Conservation (phyloP, 2,329 filamentous ascomycete genomes). For the Laburnicola sp. region DNA sequence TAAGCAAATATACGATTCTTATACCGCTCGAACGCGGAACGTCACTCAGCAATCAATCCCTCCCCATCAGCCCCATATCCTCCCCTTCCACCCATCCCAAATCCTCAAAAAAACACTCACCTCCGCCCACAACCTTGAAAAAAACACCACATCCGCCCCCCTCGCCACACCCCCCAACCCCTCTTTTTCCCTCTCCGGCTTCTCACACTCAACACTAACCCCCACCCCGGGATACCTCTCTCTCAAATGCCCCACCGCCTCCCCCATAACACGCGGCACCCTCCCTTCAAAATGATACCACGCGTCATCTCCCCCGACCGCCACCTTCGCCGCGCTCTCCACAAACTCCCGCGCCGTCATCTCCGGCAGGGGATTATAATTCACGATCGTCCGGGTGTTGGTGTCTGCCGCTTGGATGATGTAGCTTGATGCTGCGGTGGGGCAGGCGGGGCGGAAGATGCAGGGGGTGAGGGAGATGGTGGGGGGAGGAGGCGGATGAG, state of each 20-base stretch:
- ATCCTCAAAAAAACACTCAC: conserved; percentile 41
- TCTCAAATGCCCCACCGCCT: conserved; percentile 63
- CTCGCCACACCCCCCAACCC: conserved; percentile 56
- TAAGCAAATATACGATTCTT: too few relatives aligned
- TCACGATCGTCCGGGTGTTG: conserved; percentile 70
- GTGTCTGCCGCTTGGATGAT: conserved; percentile 64
- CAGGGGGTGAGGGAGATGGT: conserved; percentile 58
- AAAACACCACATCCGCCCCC: conserved; percentile 72
- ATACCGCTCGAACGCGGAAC: too few relatives aligned
- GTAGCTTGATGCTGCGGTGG: conserved; percentile 68
- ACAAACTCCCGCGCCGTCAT: conserved; percentile 67
- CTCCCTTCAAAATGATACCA: conserved; percentile 81
- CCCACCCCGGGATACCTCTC: conserved; percentile 47
- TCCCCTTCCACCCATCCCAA: too few relatives aligned
- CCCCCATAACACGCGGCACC: conserved; percentile 62
- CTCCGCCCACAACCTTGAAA: conserved; percentile 66
- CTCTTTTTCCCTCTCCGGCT: conserved; percentile 64
- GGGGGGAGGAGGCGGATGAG: conserved; percentile 61
- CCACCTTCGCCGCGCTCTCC: conserved; percentile 34
- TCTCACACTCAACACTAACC: conserved; percentile 74
- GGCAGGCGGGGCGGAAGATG: conserved; percentile 60
- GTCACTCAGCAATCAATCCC: background rate
- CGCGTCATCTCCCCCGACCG: background rate
- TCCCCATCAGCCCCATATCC: background rate
- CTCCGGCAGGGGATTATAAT: conserved; percentile 67